These are phyloP conservation scores for Aspergillus ibericus DNA, from an alignment of 2,329 filamentous ascomycete genomes.

Conservation along the genomic window DNA sequence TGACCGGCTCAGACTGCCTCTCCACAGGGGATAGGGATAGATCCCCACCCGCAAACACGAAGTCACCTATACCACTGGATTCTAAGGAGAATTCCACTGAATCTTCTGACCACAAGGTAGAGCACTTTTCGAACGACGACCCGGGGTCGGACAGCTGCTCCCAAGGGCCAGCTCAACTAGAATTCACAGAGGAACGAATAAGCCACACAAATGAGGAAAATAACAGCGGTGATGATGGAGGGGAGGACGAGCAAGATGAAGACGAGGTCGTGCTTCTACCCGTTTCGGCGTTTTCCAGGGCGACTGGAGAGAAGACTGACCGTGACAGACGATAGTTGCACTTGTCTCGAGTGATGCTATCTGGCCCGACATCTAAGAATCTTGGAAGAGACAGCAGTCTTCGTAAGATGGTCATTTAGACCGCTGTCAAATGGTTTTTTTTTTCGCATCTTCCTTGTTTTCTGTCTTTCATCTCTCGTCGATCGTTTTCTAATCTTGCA, in stretches of 20 bases:
- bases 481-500: too few relatives aligned
- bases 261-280: slow-evolving; percentile 11
- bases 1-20: neutral
- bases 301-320: neutral
- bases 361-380: too few relatives aligned
- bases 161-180: neutral
- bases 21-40: neutral
- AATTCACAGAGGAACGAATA: neutral
- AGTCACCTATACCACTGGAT: neutral
- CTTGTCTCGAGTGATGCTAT: too few relatives aligned
- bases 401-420: too few relatives aligned
- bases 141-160: neutral
- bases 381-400: too few relatives aligned
- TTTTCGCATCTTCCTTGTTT: too few relatives aligned
- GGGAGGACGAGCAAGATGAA: neutral
- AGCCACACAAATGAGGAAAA: neutral
- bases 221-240: neutral
- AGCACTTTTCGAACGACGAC: neutral
- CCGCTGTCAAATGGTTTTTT: too few relatives aligned
- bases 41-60: neutral
- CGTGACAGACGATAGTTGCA: too few relatives aligned
- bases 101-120: neutral
- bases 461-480: too few relatives aligned
- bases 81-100: neutral
- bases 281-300: neutral